Evolutionary conservation across 2,329 filamentous ascomycete genomes (phyloP), one percentile per base, ranked within the genome.

Genomic region (Neobulgaria alba): DNA sequence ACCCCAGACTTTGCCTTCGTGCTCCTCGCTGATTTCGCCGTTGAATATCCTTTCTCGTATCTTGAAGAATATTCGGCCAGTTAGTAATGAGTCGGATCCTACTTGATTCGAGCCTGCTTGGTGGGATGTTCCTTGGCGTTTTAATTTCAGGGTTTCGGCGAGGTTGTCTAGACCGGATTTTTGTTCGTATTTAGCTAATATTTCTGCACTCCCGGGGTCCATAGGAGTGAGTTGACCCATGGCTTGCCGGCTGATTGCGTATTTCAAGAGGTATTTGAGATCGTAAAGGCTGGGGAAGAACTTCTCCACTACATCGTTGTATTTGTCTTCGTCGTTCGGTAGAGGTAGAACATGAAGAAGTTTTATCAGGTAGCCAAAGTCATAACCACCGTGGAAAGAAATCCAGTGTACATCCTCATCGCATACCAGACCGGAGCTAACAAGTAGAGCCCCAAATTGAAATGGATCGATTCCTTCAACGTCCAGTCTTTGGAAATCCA

Each of bases 291-390:
- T 82, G 0, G 92, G 92, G 62, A 98, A 98, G 70, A 90, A 96
- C 34, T 86, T 82, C 59, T 85, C 85, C 64, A 96, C 86, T 35
- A 90, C 76, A 56, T 82, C 77, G 59, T 93, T 85, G 61, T 96
- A 98, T 49, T 92, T 82, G 36, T 81, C 75, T 61, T 96, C 92
- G 52, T 94, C 87, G 53, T 88, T 85, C 1, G 92, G 92, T 5
- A 98, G 71, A 33, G 82, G 78, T 51, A 80, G 75, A 64, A 85
- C 85, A 42, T 85, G 82, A 61, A 98, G 80, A 43, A 95, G 79
- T 66, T 98, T 98, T 58, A 93, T 89, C 34, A 98, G 71, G 58
- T 96, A 96, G 36, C 89, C 92, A 64, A 98, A 96, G 67, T 98
- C 92, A 64, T 98, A 98, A 46, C 90, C 92, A 19, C 87, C 92